These are phyloP conservation scores for Sphaerulina vaccinii DNA, from an alignment of 2,329 filamentous ascomycete species.

Conservation along the genomic window DNA sequence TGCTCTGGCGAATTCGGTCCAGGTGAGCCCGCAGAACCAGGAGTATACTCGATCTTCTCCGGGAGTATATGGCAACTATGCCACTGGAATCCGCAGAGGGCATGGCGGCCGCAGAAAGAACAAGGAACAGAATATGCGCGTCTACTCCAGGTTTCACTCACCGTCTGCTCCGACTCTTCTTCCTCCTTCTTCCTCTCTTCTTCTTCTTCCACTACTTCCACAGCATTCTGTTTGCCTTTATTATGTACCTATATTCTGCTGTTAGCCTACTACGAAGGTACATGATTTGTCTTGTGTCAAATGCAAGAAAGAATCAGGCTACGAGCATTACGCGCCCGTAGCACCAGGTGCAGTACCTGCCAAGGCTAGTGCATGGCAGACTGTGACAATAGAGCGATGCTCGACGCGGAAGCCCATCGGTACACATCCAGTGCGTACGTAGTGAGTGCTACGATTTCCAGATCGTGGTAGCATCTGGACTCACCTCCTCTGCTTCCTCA, in stretches of 20 bases:
- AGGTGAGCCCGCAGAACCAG: no score
- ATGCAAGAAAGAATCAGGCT: background rate
- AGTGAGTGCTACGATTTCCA: background rate
- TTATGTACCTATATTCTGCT: constrained; percentile 15
- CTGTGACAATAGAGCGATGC: background rate
- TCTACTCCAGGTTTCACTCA: constrained; percentile 3
- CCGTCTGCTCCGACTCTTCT: constrained; percentile 6
- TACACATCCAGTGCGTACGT: background rate
- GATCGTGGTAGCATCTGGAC: constrained; percentile 13
- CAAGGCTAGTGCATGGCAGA: background rate
- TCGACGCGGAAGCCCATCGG: background rate
- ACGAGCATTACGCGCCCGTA: background rate
- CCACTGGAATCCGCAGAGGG: background rate
- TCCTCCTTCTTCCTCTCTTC: background rate
- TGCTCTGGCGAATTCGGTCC: no score
- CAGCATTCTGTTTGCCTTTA: background rate
- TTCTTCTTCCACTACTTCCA: background rate
- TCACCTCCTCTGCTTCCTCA: constrained; percentile 24
- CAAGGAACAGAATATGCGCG: background rate
- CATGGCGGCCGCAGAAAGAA: background rate
- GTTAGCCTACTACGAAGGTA: constrained; percentile 22
- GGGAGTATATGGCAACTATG: background rate
- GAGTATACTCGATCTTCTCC: no score
- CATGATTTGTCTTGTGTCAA: background rate
- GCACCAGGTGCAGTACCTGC: background rate